Evolutionary conservation across 2,329 filamentous ascomycete genomes (phyloP).

Genomic region (Penicillium sp.): DNA sequence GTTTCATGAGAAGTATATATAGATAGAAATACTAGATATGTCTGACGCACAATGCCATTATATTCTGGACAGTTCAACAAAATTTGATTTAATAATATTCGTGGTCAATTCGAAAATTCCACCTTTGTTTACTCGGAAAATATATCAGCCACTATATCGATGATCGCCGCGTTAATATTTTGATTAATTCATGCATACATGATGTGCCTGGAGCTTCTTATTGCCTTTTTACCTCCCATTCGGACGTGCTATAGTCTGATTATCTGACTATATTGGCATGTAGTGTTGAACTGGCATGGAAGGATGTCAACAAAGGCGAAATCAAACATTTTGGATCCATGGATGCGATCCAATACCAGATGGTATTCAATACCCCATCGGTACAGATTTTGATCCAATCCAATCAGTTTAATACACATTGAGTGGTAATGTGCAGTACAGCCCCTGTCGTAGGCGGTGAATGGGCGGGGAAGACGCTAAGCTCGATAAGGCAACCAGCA

Average conservation of each 20-base stretch:
- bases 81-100: background rate
- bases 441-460: conserved; percentile 29
- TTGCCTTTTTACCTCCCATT: background rate
- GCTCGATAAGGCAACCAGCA: conserved; percentile 27
- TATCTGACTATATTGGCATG: background rate
- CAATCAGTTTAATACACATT: background rate
- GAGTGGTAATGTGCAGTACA: background rate
- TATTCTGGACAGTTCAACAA: background rate
- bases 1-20: background rate
- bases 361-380: background rate
- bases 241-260: background rate
- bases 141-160: conserved; percentile 6
- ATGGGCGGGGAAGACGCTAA: conserved; percentile 26
- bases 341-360: conserved; percentile 10
- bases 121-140: conserved; percentile 8
- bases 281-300: background rate
- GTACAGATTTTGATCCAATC: background rate
- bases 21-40: background rate
- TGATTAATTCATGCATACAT: background rate
- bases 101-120: background rate
- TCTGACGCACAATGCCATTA: conserved; percentile 8
- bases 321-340: conserved; percentile 8
- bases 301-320: conserved; percentile 3
- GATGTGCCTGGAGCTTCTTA: background rate
- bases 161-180: background rate